These are phyloP conservation scores for Elsinoe ampelina DNA, from an alignment of 2,329 filamentous ascomycete genomes.

Conservation along the genomic window DNA sequence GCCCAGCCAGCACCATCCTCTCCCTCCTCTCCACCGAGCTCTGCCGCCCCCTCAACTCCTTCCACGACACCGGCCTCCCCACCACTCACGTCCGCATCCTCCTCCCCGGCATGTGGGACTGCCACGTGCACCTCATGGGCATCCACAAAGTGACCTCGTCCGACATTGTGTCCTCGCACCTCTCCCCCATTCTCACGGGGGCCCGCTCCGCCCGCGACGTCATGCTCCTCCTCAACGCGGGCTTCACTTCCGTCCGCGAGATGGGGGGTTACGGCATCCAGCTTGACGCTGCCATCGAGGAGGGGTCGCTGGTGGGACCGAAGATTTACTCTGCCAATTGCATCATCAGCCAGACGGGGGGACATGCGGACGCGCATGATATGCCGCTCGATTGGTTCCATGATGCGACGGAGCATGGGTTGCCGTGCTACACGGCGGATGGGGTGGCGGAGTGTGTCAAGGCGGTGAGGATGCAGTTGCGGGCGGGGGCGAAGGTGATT, in stretches of 20 bases:
- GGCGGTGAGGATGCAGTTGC: constrained; percentile 36
- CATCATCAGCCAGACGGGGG: constrained; percentile 40
- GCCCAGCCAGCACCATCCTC: constrained; percentile 19
- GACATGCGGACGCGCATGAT: constrained; percentile 40
- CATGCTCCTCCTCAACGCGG: constrained; percentile 35
- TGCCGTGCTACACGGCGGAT: constrained; percentile 29
- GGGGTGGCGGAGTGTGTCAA: constrained; percentile 39
- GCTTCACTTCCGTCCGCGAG: constrained; percentile 45
- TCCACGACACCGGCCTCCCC: constrained; percentile 15
- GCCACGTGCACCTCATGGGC: constrained; percentile 42
- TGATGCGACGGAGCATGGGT: constrained; percentile 26
- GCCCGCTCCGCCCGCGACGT: constrained; percentile 36
- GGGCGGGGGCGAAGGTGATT: constrained; percentile 41
- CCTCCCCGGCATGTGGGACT: constrained; percentile 47
- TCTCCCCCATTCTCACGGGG: constrained; percentile 29
- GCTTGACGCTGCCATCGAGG: constrained; percentile 34
- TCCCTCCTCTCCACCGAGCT: neutral
- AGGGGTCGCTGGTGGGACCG: constrained; percentile 39
- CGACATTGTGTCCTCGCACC: constrained; percentile 21
- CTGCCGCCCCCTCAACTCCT: constrained; percentile 22
- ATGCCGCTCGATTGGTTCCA: constrained; percentile 29
- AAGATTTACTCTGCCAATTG: constrained; percentile 41
- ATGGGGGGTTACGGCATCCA: constrained; percentile 41
- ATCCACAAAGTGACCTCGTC: constrained; percentile 20
- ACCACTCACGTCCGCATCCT: constrained; percentile 34